These are phyloP conservation scores for Saturnispora bothae DNA, from an alignment of 805 yeast species.

Conservation along the genomic window DNA sequence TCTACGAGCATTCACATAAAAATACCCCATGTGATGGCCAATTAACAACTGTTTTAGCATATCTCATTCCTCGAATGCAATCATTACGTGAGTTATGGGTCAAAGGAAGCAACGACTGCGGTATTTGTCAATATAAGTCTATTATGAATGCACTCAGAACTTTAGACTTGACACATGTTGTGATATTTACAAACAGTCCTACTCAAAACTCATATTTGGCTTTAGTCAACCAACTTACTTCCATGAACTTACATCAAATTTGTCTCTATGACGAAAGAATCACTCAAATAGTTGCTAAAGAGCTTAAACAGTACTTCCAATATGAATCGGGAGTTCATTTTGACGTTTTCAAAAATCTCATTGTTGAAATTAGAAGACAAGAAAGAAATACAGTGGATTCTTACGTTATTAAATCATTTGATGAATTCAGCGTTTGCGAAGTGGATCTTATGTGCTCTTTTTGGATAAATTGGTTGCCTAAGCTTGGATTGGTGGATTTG, in stretches of 20 bases:
- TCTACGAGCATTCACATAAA: slow-evolving; percentile 22
- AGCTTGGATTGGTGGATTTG: slow-evolving; percentile 10
- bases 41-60: slow-evolving; percentile 8
- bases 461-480: slow-evolving; percentile 16
- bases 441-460: slow-evolving; percentile 17
- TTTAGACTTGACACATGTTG: slow-evolving; percentile 4
- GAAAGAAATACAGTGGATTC: slow-evolving; percentile 13
- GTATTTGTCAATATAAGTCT: slow-evolving; percentile 19
- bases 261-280: slow-evolving; percentile 19
- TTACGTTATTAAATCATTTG: slow-evolving; percentile 15
- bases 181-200: slow-evolving; percentile 16
- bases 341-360: slow-evolving; percentile 14
- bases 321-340: slow-evolving; percentile 15
- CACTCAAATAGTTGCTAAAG: slow-evolving; percentile 13
- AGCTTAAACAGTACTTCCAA: slow-evolving; percentile 20
- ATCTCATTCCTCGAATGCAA: slow-evolving; percentile 14
- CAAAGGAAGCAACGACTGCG: slow-evolving; percentile 21
- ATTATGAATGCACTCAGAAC: slow-evolving; percentile 8
- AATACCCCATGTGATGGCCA: neutral
- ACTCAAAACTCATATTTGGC: slow-evolving; percentile 10
- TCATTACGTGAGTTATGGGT: slow-evolving; percentile 15
- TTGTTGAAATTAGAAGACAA: slow-evolving; percentile 16
- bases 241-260: slow-evolving; percentile 11
- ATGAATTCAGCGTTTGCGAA: slow-evolving; percentile 14
- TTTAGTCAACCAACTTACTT: slow-evolving; percentile 7